Percentiles rank a stretch among this genome's conserved stretches.
These are phyloP conservation scores for Cladobotryum protrusum DNA, from an alignment of 2,329 filamentous ascomycete species.

Conservation along the genomic window DNA sequence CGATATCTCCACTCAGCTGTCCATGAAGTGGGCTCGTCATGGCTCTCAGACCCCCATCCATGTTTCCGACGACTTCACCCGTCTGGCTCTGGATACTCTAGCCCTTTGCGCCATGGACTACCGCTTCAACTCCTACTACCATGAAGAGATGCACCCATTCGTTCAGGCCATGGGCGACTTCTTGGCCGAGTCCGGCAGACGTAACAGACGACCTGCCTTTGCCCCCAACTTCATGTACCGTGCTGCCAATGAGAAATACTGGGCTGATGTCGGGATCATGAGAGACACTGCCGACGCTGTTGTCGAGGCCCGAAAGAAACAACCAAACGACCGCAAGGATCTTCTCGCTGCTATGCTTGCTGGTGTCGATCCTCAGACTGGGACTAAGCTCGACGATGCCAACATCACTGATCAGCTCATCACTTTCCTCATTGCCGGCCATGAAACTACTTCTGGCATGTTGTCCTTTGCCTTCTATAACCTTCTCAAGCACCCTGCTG, in stretches of 20 bases:
- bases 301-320: slow-evolving; percentile 49
- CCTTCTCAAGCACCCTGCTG: slow-evolving; percentile 56
- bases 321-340: slow-evolving; percentile 56
- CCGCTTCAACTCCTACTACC: slow-evolving; percentile 71
- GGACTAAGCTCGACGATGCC: slow-evolving; percentile 55
- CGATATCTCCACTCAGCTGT: slow-evolving; percentile 59
- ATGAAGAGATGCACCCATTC: slow-evolving; percentile 63
- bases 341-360: slow-evolving; percentile 64
- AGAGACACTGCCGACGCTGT: slow-evolving; percentile 53
- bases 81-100: slow-evolving; percentile 67
- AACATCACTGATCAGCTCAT: slow-evolving; percentile 65
- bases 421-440: slow-evolving; percentile 65
- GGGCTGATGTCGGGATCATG: slow-evolving; percentile 48
- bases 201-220: slow-evolving; percentile 42
- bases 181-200: slow-evolving; percentile 48
- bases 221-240: slow-evolving; percentile 43
- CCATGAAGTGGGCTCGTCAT: slow-evolving; percentile 61
- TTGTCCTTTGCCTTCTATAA: slow-evolving; percentile 61
- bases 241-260: slow-evolving; percentile 44
- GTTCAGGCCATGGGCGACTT: slow-evolving; percentile 61
- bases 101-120: slow-evolving; percentile 65
- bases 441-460: slow-evolving; percentile 65
- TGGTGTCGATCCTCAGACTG: slow-evolving; percentile 61
- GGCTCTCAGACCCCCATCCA: slow-evolving; percentile 52
- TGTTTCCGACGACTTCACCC: slow-evolving; percentile 62